Conservation (phyloP, 371 early-diverging fungal genomes). For the Apophysomyces variabilis region DNA sequence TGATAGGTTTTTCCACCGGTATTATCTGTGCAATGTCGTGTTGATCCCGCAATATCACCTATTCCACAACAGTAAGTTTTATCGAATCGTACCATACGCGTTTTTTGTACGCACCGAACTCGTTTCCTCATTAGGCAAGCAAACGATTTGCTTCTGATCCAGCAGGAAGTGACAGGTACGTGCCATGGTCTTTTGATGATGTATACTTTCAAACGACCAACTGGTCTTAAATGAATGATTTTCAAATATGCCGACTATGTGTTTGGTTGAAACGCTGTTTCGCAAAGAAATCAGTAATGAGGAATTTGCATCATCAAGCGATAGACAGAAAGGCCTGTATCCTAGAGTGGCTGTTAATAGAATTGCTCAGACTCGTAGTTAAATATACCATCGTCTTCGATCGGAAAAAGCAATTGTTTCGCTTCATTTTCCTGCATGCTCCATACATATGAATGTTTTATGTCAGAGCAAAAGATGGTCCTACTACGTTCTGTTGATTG, state of each 20-base stretch:
- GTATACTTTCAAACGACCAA: slow-evolving; percentile 14
- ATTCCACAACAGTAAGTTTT: background rate
- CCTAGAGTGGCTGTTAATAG: slow-evolving; percentile 4
- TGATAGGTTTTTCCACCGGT: slow-evolving; percentile 1
- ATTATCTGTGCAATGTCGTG: background rate
- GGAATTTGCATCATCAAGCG: slow-evolving; percentile 1
- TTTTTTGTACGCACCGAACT: background rate
- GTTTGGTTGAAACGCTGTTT: slow-evolving; percentile 3
- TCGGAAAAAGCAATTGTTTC: background rate
- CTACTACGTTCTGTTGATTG: background rate
- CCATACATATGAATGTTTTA: slow-evolving; percentile 19
- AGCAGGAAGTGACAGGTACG: slow-evolving; percentile 12
- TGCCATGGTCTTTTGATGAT: slow-evolving; percentile 20
- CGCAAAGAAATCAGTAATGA: slow-evolving; percentile 3
- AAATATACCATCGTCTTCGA: slow-evolving; percentile 14
- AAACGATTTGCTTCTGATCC: background rate
- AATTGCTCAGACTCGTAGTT: background rate
- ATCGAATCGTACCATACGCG: background rate
- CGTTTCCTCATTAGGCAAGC: slow-evolving; percentile 10
- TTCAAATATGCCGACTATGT: slow-evolving; percentile 3
- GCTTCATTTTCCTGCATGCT: slow-evolving; percentile 4
- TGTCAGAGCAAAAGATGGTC: slow-evolving; percentile 18
- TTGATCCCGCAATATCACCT: slow-evolving; percentile 1
- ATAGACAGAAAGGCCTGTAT: slow-evolving; percentile 24
- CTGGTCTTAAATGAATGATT: background rate